Evolutionary conservation across 441 rosid genomes (phyloP).

Genomic region (Kokia cookei): DNA sequence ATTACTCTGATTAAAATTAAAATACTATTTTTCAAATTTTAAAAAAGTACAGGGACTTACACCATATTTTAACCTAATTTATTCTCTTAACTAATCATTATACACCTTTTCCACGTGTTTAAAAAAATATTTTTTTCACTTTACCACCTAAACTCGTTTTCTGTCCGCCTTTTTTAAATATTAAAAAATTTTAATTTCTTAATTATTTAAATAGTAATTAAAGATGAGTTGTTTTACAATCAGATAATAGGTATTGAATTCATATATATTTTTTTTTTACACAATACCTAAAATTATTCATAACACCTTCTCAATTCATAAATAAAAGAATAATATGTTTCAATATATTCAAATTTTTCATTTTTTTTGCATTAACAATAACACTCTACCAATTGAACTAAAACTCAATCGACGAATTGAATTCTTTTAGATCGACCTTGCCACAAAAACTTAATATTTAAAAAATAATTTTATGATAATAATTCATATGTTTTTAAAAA

Average conservation of each 20-base stretch:
- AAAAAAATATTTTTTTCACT: background rate
- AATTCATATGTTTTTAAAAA: too few species aligned
- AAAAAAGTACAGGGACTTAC: background rate
- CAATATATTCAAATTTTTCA: accelerated
- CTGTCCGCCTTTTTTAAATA: background rate
- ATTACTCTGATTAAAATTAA: too few species aligned
- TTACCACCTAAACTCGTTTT: background rate
- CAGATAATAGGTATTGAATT: too few species aligned
- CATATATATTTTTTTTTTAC: too few species aligned
- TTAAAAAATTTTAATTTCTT: too few species aligned
- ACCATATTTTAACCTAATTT: background rate
- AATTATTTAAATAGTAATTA: too few species aligned
- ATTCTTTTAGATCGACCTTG: too few species aligned
- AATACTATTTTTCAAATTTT: background rate
- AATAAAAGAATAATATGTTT: accelerated
- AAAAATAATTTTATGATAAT: too few species aligned
- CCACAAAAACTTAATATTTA: too few species aligned
- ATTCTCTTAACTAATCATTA: background rate
- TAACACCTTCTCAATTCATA: accelerated
- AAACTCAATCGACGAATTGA: too few species aligned
- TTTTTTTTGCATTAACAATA: accelerated
- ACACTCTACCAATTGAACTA: too few species aligned
- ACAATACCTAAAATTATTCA: accelerated
- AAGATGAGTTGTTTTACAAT: too few species aligned
- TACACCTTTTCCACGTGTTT: background rate